These are phyloP conservation scores for Dictyostelium firmibasis DNA, from an alignment of 78 protist species.

Conservation along the genomic window DNA sequence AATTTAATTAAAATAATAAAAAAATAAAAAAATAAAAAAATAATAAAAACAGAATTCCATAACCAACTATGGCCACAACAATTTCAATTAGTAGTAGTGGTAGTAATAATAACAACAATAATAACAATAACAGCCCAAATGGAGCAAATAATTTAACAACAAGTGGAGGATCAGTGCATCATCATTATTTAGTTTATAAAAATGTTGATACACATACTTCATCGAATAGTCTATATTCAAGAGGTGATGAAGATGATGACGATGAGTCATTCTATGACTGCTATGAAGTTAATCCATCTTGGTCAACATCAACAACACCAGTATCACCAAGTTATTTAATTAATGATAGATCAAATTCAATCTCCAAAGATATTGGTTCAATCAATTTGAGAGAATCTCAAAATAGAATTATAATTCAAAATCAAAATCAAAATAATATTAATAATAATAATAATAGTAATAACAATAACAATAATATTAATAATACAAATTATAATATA, in stretches of 20 bases:
- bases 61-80: not conserved
- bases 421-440: conserved; percentile 24
- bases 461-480: conserved; percentile 38
- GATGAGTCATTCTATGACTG: conserved; percentile 48
- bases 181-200: conserved; percentile 31
- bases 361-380: not conserved
- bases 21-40: not conserved
- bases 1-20: not conserved
- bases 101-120: not conserved
- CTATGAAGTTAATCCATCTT: conserved; percentile 50
- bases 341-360: not conserved
- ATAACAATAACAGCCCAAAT: not conserved
- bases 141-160: not conserved
- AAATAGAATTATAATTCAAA: not conserved
- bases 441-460: conserved; percentile 23
- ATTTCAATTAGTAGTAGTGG: not conserved
- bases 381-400: not conserved
- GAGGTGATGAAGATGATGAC: conserved; percentile 58
- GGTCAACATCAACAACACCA: conserved; percentile 43
- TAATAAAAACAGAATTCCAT: not conserved
- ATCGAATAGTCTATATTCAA: conserved; percentile 44
- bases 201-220: conserved; percentile 34
- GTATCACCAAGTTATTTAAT: conserved; percentile 29
- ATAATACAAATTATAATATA: conserved; percentile 35
- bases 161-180: conserved; percentile 9